Conservation (phyloP, 2,329 filamentous ascomycete genomes). For the Fusarium mundagurra region DNA sequence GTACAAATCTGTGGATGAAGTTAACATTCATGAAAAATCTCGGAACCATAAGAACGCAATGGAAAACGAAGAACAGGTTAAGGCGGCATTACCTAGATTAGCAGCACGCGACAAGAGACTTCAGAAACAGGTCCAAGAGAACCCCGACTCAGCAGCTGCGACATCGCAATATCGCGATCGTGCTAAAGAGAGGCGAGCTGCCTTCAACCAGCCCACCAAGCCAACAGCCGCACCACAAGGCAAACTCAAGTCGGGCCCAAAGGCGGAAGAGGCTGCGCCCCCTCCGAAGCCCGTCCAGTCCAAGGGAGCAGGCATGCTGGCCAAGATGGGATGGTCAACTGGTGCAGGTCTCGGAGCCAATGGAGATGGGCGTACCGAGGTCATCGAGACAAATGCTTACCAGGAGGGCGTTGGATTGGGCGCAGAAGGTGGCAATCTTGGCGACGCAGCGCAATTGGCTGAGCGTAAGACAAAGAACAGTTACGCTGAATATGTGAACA, state of each 20-base stretch:
- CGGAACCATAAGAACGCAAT: slow-evolving; percentile 54
- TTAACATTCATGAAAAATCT: slow-evolving; percentile 55
- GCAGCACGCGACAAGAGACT: slow-evolving; percentile 52
- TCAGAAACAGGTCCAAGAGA: slow-evolving; percentile 44
- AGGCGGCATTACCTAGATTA: slow-evolving; percentile 57
- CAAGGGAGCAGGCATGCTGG: slow-evolving; percentile 73
- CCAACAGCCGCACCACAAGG: slow-evolving; percentile 52
- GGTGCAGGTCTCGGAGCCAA: slow-evolving; percentile 73
- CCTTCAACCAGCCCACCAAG: slow-evolving; percentile 69
- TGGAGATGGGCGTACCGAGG: slow-evolving; percentile 70
- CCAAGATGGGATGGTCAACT: slow-evolving; percentile 77
- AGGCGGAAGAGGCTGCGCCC: slow-evolving; percentile 32
- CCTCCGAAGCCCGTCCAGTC: slow-evolving; percentile 54
- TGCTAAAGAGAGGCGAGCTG: slow-evolving; percentile 72
- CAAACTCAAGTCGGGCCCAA: slow-evolving; percentile 44
- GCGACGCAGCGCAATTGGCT: slow-evolving; percentile 73
- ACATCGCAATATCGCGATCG: slow-evolving; percentile 68
- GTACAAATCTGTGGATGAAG: slow-evolving; percentile 56
- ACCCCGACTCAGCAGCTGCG: slow-evolving; percentile 38
- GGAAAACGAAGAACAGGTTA: slow-evolving; percentile 56
- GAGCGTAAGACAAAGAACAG: slow-evolving; percentile 68
- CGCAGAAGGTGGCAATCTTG: slow-evolving; percentile 74
- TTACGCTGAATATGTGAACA: slow-evolving; percentile 70
- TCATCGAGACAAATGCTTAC: slow-evolving; percentile 72
- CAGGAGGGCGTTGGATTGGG: slow-evolving; percentile 75